Evolutionary conservation across 2,329 filamentous ascomycete species (phyloP).

Genomic region (Penicillium sp.): DNA sequence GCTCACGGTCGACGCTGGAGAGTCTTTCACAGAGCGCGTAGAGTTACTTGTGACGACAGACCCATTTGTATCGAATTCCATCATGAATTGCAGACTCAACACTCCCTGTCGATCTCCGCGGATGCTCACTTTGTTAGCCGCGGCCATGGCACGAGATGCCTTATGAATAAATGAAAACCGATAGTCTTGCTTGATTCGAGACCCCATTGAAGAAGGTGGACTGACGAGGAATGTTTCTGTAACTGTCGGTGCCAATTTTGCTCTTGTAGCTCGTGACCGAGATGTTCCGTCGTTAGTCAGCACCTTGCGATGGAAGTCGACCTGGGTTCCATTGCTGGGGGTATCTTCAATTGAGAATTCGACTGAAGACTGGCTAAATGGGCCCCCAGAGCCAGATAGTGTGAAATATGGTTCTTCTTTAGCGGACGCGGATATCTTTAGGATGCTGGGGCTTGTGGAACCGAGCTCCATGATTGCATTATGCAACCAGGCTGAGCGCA

Average conservation of each 20-base stretch:
- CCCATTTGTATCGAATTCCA: conserved; percentile 73
- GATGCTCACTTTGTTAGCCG: conserved; percentile 90
- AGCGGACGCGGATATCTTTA: conserved; percentile 71
- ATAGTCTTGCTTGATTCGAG: conserved; percentile 76
- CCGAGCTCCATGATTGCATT: conserved; percentile 60
- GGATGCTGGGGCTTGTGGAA: conserved; percentile 70
- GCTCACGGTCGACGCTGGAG: conserved; percentile 39
- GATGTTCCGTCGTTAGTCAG: conserved; percentile 45
- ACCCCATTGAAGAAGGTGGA: conserved; percentile 60
- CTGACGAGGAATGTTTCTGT: conserved; percentile 59
- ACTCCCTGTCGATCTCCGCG: conserved; percentile 88
- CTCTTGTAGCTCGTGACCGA: conserved; percentile 36
- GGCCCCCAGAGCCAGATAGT: conserved; percentile 67
- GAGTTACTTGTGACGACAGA: conserved; percentile 28
- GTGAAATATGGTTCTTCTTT: conserved; percentile 71
- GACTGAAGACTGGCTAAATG: conserved; percentile 64
- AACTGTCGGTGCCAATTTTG: conserved; percentile 48
- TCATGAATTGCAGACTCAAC: conserved; percentile 93
- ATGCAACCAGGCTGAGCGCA: conserved; percentile 64
- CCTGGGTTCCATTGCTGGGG: conserved; percentile 27
- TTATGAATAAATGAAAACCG: conserved; percentile 86
- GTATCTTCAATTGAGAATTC: conserved; percentile 60
- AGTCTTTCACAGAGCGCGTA: conserved; percentile 25
- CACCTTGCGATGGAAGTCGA: conserved; percentile 37
- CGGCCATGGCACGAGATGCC: conserved; percentile 88